Evolutionary conservation across 768 basidiomycete genomes (phyloP), one percentile per base, ranked within the genome.

Genomic region (Fibroporia radiculosa): DNA sequence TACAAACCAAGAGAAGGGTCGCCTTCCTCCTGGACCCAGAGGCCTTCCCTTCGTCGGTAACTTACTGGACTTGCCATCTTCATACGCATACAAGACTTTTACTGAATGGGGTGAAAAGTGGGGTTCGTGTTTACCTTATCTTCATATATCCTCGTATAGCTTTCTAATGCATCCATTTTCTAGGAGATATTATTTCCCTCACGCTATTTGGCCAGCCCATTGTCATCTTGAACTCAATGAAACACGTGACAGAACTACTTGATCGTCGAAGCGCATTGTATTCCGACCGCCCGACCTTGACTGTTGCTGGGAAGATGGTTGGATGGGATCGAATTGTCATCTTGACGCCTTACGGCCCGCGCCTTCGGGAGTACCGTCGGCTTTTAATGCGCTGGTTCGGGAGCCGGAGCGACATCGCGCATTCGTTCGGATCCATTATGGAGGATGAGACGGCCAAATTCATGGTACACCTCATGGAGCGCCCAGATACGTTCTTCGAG

Each of bases 371-470:
- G 45, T 69, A 69, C 54, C 68, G 74, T 41, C 64, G 65, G 43
- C 57, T 68, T 13, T 54, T 73, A 47, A 63, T 67, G 6, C 59
- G 63, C 1, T 62, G 68, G 35, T 64, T 76, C 28, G 75, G 71
- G 0, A 66, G 64, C 23, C 64, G 64, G 1, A 59, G 62, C 3
- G 53, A 64, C 14, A 60, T 72, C 44, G 56, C 57, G 7, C 49
- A 14, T 72, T 64, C 52, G 58, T 63, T 23, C 40, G 53, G 2
- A 50, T 66, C 25, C 64, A 64, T 74, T n/a, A n/a, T 74, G 44
- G 67, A 73, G 48, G 31, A 56, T 1, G 72, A 75, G 42, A 68
- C 72, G 1, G 65, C 58, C 5, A 58, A 58, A 16, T 73, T 75
- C 59, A 55, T 77, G 18, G 54, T 62, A 14, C 68, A 67, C 1